Evolutionary conservation across 2,329 filamentous ascomycete species (phyloP).

Genomic region (Hypocreales sp.): DNA sequence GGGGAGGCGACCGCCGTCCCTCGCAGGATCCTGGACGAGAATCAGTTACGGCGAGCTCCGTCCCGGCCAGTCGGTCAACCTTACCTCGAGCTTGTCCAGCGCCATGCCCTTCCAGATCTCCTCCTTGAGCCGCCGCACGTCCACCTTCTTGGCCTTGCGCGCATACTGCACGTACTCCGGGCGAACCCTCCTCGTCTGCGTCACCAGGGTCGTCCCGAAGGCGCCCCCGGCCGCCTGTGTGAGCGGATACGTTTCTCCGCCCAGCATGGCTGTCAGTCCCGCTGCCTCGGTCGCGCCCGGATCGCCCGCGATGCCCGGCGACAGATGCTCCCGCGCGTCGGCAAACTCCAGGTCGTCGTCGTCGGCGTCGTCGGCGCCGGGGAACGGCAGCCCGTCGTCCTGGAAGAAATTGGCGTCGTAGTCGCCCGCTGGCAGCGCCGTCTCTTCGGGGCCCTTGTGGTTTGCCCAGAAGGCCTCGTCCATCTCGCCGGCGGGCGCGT

Average conservation of each 20-base stretch:
- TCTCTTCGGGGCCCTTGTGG: constrained; percentile 48
- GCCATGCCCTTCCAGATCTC: constrained; percentile 55
- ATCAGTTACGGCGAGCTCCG: too few relatives aligned
- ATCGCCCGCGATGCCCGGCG: constrained; percentile 42
- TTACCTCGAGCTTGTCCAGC: constrained; percentile 36
- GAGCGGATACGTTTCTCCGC: constrained; percentile 31
- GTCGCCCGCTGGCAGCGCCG: constrained; percentile 49
- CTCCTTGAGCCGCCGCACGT: constrained; percentile 52
- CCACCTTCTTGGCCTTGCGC: constrained; percentile 55
- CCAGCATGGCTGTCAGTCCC: constrained; percentile 34
- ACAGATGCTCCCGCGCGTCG: constrained; percentile 67
- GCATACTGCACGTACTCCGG: constrained; percentile 60
- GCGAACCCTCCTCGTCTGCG: constrained; percentile 43
- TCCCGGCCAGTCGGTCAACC: too few relatives aligned
- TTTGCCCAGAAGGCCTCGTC: constrained; percentile 93
- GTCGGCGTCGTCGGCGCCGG: constrained; percentile 42
- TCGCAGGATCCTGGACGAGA: constrained; percentile 1
- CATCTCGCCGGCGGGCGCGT: constrained; percentile 58
- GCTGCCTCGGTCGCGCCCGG: constrained; percentile 27
- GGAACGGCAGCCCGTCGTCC: constrained; percentile 62
- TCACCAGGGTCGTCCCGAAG: constrained; percentile 54
- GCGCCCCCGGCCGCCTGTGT: constrained; percentile 26
- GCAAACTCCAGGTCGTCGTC: constrained; percentile 63
- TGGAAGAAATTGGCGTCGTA: constrained; percentile 98
- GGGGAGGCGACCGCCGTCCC: constrained; percentile 3